Conservation (phyloP, 75 land plant genomes). For the Cunninghamia lanceolata region DNA sequence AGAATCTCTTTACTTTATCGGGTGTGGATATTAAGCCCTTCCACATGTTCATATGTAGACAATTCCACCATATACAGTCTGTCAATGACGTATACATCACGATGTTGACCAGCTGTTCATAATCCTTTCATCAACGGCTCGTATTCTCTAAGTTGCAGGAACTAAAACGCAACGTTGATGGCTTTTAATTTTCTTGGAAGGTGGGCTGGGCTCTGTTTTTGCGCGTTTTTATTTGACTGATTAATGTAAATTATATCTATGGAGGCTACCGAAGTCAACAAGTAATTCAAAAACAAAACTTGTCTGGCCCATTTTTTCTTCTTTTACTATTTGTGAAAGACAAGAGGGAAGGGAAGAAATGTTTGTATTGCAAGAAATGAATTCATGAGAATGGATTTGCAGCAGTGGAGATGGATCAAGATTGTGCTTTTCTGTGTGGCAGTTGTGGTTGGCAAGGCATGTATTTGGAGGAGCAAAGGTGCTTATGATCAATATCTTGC, state of each 20-base stretch:
- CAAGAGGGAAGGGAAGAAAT: neutral
- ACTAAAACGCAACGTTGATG: no score
- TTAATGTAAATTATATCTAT: no score
- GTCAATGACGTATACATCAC: neutral
- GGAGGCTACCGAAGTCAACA: neutral
- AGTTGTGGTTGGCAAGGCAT: neutral
- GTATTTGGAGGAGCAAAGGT: neutral
- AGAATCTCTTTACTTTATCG: no score
- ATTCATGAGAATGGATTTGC: neutral
- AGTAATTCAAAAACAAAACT: neutral
- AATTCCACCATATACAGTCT: neutral
- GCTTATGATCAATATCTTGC: neutral
- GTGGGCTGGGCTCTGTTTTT: neutral
- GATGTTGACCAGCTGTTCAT: neutral
- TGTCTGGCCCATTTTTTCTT: no score
- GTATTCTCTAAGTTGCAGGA: neutral
- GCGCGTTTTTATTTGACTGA: neutral
- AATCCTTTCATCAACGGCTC: neutral
- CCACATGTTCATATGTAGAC: no score
- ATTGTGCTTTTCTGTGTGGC: constrained; percentile 8
- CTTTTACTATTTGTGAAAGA: no score
- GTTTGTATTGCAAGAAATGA: neutral
- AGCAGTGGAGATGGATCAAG: neutral
- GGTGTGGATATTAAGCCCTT: no score
- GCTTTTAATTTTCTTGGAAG: neutral